A percentile compares a stretch with the other conserved stretches of the same genome.
phyloP scores from a whole-genome alignment of 495 filamentous ascomycete species.

The Pseudomonodictys pantanalensis region DNA sequence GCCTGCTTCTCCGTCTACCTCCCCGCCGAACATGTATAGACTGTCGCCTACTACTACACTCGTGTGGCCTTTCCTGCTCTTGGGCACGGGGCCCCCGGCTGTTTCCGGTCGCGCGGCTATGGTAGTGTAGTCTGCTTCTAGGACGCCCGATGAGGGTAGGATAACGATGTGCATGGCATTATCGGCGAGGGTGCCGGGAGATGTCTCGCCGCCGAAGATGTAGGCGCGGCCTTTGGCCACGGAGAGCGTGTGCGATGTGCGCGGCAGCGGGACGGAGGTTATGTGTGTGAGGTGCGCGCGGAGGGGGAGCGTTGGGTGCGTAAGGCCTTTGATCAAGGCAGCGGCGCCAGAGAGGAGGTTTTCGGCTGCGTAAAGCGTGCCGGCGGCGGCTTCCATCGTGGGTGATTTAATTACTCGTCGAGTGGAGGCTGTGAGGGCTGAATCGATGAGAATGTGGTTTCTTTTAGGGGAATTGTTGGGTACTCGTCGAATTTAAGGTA shows the following conservation, averaged over 20 bases:
- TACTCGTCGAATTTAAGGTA: too few species aligned
- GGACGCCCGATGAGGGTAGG: constrained; percentile 51
- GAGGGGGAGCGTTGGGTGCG: constrained; percentile 45
- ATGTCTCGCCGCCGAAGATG: constrained; percentile 63
- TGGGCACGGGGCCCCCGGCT: constrained; percentile 45
- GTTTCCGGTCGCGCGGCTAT: constrained; percentile 44
- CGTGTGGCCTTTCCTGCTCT: constrained; percentile 56
- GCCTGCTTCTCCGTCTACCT: constrained; percentile 47
- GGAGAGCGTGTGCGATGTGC: constrained; percentile 68
- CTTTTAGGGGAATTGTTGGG: too few species aligned
- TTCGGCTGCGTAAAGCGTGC: constrained; percentile 40
- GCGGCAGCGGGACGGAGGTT: constrained; percentile 52
- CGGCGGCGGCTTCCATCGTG: constrained; percentile 42
- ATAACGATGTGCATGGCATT: constrained; percentile 68
- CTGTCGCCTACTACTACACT: constrained; percentile 56
- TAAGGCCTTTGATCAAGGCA: constrained; percentile 41
- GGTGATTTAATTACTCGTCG: too few species aligned
- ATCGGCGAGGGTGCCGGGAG: constrained; percentile 54
- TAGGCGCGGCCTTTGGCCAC: constrained; percentile 65
- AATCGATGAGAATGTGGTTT: too few species aligned
- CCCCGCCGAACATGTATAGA: constrained; percentile 65
- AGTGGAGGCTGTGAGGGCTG: too few species aligned
- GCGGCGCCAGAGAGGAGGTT: constrained; percentile 39
- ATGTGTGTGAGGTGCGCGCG: constrained; percentile 62
- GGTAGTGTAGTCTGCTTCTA: constrained; percentile 54